Evolutionary conservation across 352 stramenopile genomes (phyloP).

Genomic region (Phytophthora pini): DNA sequence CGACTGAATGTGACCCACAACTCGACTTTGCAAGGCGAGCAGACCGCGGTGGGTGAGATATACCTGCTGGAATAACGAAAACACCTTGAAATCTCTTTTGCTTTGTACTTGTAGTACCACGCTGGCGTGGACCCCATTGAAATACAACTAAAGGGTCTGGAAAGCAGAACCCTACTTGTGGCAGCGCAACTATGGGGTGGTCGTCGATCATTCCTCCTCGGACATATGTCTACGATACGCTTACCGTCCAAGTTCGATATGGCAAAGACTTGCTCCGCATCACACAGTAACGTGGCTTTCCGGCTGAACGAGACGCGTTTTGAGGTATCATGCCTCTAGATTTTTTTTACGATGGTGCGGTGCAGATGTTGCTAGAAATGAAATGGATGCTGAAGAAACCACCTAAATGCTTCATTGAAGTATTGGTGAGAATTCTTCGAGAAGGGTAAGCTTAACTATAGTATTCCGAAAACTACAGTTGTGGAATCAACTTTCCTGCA

Average conservation of each 20-base stretch:
- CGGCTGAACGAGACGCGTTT: no score
- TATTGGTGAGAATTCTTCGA: no score
- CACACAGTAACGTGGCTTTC: no score
- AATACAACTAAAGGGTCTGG: no score
- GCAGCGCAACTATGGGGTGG: conserved; percentile 35
- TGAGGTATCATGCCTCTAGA: no score
- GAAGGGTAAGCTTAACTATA: no score
- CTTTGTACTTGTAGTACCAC: conserved; percentile 41
- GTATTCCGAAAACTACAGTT: no score
- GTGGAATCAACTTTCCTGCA: no score
- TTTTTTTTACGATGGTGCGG: no score
- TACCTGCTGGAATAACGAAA: conserved; percentile 40
- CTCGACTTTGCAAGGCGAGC: conserved; percentile 25
- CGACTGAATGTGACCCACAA: conserved; percentile 30
- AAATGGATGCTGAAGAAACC: no score
- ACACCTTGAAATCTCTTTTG: conserved; percentile 41
- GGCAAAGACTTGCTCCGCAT: conserved; percentile 19
- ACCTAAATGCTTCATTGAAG: no score
- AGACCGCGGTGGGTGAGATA: conserved; percentile 43
- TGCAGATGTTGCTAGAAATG: no score
- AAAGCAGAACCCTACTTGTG: conserved; percentile 43
- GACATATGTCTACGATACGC: conserved; percentile 39
- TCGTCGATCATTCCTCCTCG: conserved; percentile 40
- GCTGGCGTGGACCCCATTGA: conserved; percentile 39
- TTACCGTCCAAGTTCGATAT: conserved; percentile 41